phyloP scores from a whole-genome alignment of 2,329 filamentous ascomycete species.

The Curvularia eragrostidis region DNA sequence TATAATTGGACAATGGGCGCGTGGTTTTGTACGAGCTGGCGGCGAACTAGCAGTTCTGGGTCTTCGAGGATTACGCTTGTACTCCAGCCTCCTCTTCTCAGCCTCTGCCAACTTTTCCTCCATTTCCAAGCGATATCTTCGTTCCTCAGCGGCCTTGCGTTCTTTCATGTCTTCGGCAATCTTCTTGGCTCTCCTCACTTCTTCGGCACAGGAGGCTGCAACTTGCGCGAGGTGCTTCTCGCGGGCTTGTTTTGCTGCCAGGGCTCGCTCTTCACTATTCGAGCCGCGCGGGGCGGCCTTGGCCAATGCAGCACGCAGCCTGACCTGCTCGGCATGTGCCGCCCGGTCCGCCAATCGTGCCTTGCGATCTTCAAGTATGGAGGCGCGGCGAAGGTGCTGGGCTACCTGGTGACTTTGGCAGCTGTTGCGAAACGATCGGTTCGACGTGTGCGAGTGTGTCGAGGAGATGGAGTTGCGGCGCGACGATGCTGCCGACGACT shows the following conservation, averaged over 20 bases:
- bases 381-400: conserved; percentile 79
- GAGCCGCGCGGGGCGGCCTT: conserved; percentile 72
- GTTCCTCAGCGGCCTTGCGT: conserved; percentile 76
- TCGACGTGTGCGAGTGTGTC: conserved; percentile 72
- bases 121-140: conserved; percentile 74
- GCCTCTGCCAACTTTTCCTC: conserved; percentile 81
- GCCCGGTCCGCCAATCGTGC: conserved; percentile 80
- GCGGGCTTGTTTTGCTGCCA: conserved; percentile 78
- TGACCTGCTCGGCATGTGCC: conserved; percentile 83
- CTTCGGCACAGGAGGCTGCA: conserved; percentile 79
- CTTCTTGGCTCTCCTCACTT: conserved; percentile 81
- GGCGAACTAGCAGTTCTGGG: conserved; percentile 63
- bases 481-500: conserved; percentile 78
- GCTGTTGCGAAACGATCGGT: conserved; percentile 60
- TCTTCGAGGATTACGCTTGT: conserved; percentile 62
- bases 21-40: conserved; percentile 53
- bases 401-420: conserved; percentile 79
- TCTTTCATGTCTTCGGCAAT: conserved; percentile 84
- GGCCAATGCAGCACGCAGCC: conserved; percentile 74
- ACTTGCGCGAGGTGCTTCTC: conserved; percentile 84
- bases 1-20: conserved; percentile 48
- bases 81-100: conserved; percentile 69
- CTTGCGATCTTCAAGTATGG: conserved; percentile 81
- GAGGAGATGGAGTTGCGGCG: conserved; percentile 82
- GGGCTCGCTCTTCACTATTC: conserved; percentile 75